Conservation (phyloP, 1,284 basidiomycete genomes). For the Melampsora americana region DNA sequence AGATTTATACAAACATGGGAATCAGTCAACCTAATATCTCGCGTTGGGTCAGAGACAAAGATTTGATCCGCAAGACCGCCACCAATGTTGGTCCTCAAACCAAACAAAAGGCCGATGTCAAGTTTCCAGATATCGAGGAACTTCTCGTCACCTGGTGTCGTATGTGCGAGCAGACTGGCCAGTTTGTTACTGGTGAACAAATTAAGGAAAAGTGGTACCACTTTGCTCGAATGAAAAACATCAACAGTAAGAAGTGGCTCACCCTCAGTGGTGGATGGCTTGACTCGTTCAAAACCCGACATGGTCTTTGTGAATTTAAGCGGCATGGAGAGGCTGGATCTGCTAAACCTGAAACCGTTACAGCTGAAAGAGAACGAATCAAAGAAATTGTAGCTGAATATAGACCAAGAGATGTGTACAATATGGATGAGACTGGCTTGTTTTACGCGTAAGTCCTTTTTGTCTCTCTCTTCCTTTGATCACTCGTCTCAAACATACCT, state of each 20-base stretch:
- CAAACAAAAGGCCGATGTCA: too few relatives aligned
- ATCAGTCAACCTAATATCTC: constrained; percentile 34
- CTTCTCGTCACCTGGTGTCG: too few relatives aligned
- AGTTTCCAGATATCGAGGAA: too few relatives aligned
- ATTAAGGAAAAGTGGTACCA: constrained; percentile 23
- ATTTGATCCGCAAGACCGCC: background rate
- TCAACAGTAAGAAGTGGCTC: constrained; percentile 14
- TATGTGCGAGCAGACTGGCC: too few relatives aligned
- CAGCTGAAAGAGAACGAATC: background rate
- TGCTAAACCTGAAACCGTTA: background rate
- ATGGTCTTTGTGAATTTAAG: constrained; percentile 1
- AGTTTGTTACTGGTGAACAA: background rate
- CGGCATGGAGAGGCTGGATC: background rate
- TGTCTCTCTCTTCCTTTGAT: background rate
- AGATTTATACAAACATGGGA: constrained; percentile 6
- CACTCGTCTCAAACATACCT: background rate
- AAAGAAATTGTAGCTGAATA: background rate
- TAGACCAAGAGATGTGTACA: background rate
- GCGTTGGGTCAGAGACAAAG: constrained; percentile 26
- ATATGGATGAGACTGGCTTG: background rate
- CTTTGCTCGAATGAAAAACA: constrained; percentile 9
- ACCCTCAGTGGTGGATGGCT: constrained; percentile 27
- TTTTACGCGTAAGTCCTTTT: constrained; percentile 1
- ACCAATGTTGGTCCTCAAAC: too few relatives aligned
- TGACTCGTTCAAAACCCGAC: constrained; percentile 7